Evolutionary conservation across 345 rosid species (phyloP).

Genomic region (Laguncularia racemosa): DNA sequence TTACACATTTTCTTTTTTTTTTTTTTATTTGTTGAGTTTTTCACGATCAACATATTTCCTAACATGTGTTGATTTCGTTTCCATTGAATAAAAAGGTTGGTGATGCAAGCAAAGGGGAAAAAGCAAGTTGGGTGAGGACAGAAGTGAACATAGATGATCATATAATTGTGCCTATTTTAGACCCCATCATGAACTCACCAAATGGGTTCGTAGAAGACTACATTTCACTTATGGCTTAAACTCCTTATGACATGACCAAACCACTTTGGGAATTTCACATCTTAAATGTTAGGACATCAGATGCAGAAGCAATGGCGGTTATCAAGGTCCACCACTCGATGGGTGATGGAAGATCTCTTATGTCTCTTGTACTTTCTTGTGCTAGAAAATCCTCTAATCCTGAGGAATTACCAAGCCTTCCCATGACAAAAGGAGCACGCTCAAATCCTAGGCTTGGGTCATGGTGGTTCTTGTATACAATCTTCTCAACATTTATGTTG

Average conservation of each 20-base stretch:
- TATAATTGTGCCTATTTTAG: conserved; percentile 14
- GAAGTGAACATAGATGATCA: conserved; percentile 25
- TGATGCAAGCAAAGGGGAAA: conserved; percentile 14
- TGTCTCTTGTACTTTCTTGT: conserved; percentile 49
- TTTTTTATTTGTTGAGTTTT: no score
- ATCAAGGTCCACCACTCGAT: conserved; percentile 52
- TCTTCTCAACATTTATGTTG: conserved; percentile 2
- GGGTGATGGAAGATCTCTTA: conserved; percentile 54
- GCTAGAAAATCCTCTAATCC: conserved; percentile 20
- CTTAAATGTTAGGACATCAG: conserved; percentile 22
- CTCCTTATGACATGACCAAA: conserved; percentile 16
- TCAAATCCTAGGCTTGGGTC: neutral
- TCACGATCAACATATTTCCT: no score
- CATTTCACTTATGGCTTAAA: conserved; percentile 10
- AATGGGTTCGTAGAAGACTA: conserved; percentile 30
- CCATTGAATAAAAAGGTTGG: conserved; percentile 6
- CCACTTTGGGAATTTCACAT: conserved; percentile 43
- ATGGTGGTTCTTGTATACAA: neutral
- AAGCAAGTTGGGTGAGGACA: conserved; percentile 29
- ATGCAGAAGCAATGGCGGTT: conserved; percentile 28
- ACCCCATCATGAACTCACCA: conserved; percentile 1
- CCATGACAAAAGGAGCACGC: neutral
- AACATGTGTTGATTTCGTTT: no score
- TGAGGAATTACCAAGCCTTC: conserved; percentile 12
- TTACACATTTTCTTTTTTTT: no score